These are phyloP conservation scores for Persicaria tinctoria DNA, from an alignment of 148 eudicot species.

Conservation along the genomic window DNA sequence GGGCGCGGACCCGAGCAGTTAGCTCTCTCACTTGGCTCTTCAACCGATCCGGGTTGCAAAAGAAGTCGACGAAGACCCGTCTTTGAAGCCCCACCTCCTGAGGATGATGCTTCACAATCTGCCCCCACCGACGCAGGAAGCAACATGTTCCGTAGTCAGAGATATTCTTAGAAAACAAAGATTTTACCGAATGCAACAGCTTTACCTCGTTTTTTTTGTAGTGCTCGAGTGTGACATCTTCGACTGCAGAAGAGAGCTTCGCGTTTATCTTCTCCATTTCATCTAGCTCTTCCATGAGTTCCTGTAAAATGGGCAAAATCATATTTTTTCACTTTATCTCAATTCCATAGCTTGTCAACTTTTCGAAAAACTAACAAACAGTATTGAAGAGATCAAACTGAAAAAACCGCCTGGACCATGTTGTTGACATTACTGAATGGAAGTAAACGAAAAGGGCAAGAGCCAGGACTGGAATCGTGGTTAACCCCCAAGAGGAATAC, in stretches of 20 bases:
- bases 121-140: constrained; percentile 3
- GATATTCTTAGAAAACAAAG: background rate
- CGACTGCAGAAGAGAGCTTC: constrained; percentile 81
- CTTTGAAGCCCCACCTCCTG: constrained; percentile 83
- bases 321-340: too few species aligned
- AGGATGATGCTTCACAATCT: constrained; percentile 84
- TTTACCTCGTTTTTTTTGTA: constrained; percentile 83
- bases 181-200: background rate
- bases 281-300: constrained; percentile 76
- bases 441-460: too few species aligned
- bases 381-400: too few species aligned
- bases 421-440: too few species aligned
- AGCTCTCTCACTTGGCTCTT: constrained; percentile 75
- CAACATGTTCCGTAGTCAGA: background rate
- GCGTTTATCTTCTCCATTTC: constrained; percentile 83
- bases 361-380: too few species aligned
- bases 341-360: too few species aligned
- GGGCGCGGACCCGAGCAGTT: constrained; percentile 62
- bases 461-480: too few species aligned
- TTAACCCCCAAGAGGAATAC: background rate
- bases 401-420: background rate
- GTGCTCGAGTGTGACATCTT: constrained; percentile 84
- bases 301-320: constrained; percentile 19
- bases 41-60: constrained; percentile 82
- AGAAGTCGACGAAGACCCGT: constrained; percentile 87